phyloP scores from a whole-genome alignment of 2,329 filamentous ascomycete genomes.

The Chaetothyriales sp. region DNA sequence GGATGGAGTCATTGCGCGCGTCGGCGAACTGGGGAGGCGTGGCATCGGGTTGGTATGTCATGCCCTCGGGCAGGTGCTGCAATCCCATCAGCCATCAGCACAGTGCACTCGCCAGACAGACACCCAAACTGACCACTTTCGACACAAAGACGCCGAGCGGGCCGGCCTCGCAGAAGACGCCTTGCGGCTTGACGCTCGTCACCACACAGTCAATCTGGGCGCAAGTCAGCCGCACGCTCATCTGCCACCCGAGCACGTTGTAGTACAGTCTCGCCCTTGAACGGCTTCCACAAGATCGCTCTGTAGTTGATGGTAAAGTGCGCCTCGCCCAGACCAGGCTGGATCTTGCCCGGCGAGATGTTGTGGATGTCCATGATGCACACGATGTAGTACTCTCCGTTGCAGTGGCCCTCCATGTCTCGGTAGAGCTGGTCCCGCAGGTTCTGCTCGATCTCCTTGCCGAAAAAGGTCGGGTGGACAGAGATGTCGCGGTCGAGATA shows the following conservation, averaged over 20 bases:
- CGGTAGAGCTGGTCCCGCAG: conserved; percentile 79
- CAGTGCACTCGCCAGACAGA: conserved; percentile 6
- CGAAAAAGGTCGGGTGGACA: conserved; percentile 94
- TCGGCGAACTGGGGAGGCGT: conserved; percentile 96
- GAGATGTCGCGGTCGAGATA: conserved; percentile 91
- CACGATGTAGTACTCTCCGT: conserved; percentile 93
- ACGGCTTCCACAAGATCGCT: conserved; percentile 93
- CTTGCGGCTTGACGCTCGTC: conserved; percentile 76
- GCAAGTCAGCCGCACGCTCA: not conserved
- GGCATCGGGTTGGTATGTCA: conserved; percentile 89
- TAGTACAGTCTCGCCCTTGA: conserved; percentile 92
- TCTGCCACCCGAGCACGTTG: not conserved
- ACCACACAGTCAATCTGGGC: conserved; percentile 82
- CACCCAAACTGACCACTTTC: conserved; percentile 26
- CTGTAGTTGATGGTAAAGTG: conserved; percentile 93
- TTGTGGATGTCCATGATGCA: conserved; percentile 95
- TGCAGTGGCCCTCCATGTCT: conserved; percentile 90
- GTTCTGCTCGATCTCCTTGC: conserved; percentile 80
- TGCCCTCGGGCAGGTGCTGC: conserved; percentile 62
- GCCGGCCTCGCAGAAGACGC: conserved; percentile 51
- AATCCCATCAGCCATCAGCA: conserved; percentile 4
- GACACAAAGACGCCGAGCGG: conserved; percentile 38
- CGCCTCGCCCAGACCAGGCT: conserved; percentile 80
- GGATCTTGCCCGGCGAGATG: conserved; percentile 81
- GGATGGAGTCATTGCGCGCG: conserved; percentile 77